Evolutionary conservation across 78 protist genomes (phyloP).

Genomic region (Planoprotostelium fungivorum): DNA sequence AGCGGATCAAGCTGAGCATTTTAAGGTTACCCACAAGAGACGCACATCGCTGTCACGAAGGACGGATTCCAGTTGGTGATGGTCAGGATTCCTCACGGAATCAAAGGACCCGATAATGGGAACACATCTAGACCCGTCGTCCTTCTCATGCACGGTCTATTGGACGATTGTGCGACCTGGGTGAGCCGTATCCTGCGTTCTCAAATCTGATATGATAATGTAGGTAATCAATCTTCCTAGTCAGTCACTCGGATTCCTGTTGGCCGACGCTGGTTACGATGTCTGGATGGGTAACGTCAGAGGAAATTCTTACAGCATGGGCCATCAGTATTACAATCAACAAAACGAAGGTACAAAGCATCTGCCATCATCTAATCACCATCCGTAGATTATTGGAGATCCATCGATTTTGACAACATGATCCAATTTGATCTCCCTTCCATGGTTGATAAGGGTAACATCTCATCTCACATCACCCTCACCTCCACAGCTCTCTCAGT

Average conservation of each 20-base stretch:
- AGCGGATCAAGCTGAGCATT: neutral
- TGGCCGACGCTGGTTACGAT: constrained; percentile 71
- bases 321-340: neutral
- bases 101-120: neutral
- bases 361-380: neutral
- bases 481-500: neutral
- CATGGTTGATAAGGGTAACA: constrained; percentile 18
- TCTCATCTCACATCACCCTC: neutral
- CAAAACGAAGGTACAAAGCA: neutral
- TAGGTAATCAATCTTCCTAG: neutral
- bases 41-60: neutral
- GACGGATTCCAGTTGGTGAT: neutral
- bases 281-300: constrained; percentile 75
- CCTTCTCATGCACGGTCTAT: neutral
- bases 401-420: constrained; percentile 48
- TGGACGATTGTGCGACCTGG: neutral
- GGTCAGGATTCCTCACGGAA: neutral
- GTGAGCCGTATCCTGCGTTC: too few species aligned
- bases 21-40: neutral
- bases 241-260: constrained; percentile 25
- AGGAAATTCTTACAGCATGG: constrained; percentile 53
- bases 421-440: constrained; percentile 51
- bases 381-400: constrained; percentile 31
- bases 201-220: neutral
- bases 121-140: neutral